Percentiles rank a stretch among this genome's conserved stretches.
phyloP scores from a whole-genome alignment of 2,329 filamentous ascomycete species.

The Atkinsonella texensis region DNA sequence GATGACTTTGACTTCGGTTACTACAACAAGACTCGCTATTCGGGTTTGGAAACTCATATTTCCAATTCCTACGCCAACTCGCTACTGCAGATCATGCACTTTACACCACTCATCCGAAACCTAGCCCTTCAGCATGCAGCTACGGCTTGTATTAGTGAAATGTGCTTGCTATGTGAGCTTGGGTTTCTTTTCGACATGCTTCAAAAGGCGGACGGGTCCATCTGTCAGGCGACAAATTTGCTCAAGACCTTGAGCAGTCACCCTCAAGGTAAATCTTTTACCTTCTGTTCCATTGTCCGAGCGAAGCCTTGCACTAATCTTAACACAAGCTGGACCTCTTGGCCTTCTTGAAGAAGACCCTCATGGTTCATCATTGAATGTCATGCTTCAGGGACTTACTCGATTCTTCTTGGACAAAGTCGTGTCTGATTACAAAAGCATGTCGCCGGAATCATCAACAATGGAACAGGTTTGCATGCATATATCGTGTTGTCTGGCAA shows the following conservation, averaged over 20 bases:
- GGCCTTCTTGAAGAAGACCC: conserved; percentile 78
- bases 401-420: conserved; percentile 79
- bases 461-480: conserved; percentile 53
- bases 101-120: conserved; percentile 80
- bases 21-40: conserved; percentile 88
- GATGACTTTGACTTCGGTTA: conserved; percentile 98
- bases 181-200: conserved; percentile 97
- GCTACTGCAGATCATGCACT: conserved; percentile 80
- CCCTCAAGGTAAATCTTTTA: conserved; percentile 46
- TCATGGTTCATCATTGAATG: conserved; percentile 58
- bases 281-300: neutral
- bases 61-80: conserved; percentile 94
- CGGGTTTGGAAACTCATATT: conserved; percentile 91
- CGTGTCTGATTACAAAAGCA: conserved; percentile 60
- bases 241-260: conserved; percentile 79
- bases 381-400: conserved; percentile 76
- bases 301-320: neutral
- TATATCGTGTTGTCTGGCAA: neutral
- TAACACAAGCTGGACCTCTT: conserved; percentile 49
- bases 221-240: conserved; percentile 93
- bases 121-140: conserved; percentile 81
- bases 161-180: conserved; percentile 83
- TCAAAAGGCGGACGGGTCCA: conserved; percentile 84
- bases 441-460: conserved; percentile 46
- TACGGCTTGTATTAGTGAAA: conserved; percentile 68